phyloP scores from a whole-genome alignment of 2,329 filamentous ascomycete species.

The Talaromyces sp. region DNA sequence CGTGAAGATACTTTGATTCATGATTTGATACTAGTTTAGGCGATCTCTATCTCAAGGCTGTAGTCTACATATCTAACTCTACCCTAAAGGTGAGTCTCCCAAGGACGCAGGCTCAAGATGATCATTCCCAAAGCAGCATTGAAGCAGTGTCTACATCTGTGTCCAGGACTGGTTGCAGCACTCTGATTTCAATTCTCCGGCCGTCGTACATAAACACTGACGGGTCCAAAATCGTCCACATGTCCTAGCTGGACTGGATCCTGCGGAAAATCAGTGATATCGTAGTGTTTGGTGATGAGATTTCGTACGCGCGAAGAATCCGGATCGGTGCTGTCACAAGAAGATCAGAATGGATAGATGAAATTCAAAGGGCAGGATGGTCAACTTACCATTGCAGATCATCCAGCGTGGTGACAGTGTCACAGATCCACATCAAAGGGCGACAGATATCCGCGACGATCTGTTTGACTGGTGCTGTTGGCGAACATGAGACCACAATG shows the following conservation, averaged over 20 bases:
- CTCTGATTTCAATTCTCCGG: background rate
- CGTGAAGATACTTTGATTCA: no score
- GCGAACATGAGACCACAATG: background rate
- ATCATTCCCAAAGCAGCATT: no score
- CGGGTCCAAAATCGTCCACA: background rate
- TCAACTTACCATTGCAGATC: background rate
- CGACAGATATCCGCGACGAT: conserved; percentile 1
- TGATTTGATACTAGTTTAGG: no score
- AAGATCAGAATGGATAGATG: no score
- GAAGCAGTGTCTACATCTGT: no score
- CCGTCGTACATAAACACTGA: background rate
- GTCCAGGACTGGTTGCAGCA: no score
- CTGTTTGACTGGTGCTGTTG: background rate
- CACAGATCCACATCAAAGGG: background rate
- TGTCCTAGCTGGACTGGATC: background rate
- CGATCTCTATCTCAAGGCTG: no score
- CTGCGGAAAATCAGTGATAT: background rate
- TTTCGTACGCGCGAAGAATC: background rate
- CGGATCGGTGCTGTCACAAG: no score
- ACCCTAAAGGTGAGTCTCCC: no score
- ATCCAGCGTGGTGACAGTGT: background rate
- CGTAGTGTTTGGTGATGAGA: background rate
- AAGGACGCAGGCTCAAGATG: no score
- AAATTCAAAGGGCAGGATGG: no score
- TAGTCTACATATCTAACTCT: no score